A percentile compares a stretch with the other conserved stretches of the same genome.
phyloP scores from a whole-genome alignment of 306 rosid species.

The Alnus glutinosa region DNA sequence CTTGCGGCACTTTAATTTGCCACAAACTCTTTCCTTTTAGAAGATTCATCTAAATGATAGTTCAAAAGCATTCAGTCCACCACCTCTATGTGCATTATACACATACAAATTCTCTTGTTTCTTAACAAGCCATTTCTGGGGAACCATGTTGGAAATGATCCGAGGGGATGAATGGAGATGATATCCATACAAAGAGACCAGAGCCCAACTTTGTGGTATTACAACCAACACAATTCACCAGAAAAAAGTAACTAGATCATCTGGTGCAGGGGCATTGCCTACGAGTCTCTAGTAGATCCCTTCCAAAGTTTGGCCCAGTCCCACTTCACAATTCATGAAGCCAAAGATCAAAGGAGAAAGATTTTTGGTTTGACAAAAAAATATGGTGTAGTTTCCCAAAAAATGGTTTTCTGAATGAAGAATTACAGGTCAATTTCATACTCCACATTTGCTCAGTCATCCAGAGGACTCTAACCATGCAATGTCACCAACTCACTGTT shows the following conservation, averaged over 20 bases:
- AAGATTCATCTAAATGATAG: not conserved
- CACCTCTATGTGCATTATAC: not conserved
- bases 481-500: no score
- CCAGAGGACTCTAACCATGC: no score
- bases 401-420: no score
- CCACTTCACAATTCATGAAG: not conserved
- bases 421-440: no score
- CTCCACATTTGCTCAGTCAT: no score
- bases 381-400: no score
- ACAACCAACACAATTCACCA: not conserved
- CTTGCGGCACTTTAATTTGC: no score
- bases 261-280: not conserved
- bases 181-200: not conserved
- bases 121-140: not conserved
- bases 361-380: not conserved
- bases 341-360: not conserved
- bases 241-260: not conserved
- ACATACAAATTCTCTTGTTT: not conserved
- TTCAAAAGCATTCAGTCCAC: slow-evolving; percentile 4
- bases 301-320: not conserved
- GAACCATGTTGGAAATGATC: not conserved
- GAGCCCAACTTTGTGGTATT: not conserved
- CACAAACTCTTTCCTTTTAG: no score
- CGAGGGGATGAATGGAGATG: not conserved
- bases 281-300: not conserved